Percentiles rank a stretch among this genome's conserved stretches.
These are phyloP conservation scores for Ogataea zsoltii DNA, from an alignment of 805 yeast genomes.

Conservation along the genomic window DNA sequence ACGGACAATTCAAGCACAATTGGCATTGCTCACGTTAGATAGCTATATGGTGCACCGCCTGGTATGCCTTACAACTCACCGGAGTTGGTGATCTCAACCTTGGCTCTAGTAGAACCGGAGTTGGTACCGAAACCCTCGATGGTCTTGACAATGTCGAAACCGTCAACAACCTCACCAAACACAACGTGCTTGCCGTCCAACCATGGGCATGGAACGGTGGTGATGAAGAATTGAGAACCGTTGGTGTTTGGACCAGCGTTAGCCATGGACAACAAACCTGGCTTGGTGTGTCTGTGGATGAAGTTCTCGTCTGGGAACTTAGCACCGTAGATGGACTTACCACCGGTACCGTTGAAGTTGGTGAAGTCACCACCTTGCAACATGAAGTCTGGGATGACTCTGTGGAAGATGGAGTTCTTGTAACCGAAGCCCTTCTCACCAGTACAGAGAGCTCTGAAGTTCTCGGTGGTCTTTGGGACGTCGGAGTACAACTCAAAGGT, in stretches of 20 bases:
- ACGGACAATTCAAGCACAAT: too few species aligned
- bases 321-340: conserved; percentile 79
- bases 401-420: conserved; percentile 88
- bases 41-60: background rate
- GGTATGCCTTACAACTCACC: conserved; percentile 50
- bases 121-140: conserved; percentile 66
- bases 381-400: conserved; percentile 96
- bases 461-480: conserved; percentile 82
- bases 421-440: conserved; percentile 95
- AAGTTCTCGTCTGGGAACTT: conserved; percentile 67
- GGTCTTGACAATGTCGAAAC: conserved; percentile 74
- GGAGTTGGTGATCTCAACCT: conserved; percentile 54
- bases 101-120: conserved; percentile 51
- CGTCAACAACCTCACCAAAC: conserved; percentile 73
- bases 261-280: conserved; percentile 89
- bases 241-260: conserved; percentile 92
- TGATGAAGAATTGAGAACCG: conserved; percentile 88
- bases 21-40: background rate
- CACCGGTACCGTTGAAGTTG: conserved; percentile 89
- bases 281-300: conserved; percentile 67
- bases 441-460: conserved; percentile 79
- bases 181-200: conserved; percentile 79
- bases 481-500: conserved; percentile 88
- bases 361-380: conserved; percentile 94
- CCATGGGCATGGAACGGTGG: conserved; percentile 78